Evolutionary conservation across 2,329 filamentous ascomycete species (phyloP).

Genomic region (Nigrospora sphaerica): DNA sequence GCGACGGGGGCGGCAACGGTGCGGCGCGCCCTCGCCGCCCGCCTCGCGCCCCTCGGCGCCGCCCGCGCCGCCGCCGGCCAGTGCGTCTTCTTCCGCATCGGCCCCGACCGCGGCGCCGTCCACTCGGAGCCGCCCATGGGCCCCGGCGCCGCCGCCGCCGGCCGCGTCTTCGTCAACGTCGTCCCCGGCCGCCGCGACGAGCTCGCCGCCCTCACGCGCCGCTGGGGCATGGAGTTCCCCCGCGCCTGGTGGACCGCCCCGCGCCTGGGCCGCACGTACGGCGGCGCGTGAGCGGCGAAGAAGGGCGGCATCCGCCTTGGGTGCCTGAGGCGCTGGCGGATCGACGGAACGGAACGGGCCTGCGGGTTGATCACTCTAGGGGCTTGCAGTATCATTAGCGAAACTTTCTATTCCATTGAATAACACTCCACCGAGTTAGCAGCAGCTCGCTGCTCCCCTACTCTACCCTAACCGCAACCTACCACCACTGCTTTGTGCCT

Average conservation of each 20-base stretch:
- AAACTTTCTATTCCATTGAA: too few species aligned
- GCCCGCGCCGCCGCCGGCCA: slow-evolving; percentile 19
- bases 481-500: too few species aligned
- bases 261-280: neutral
- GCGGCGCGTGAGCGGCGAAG: too few species aligned
- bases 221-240: slow-evolving; percentile 32
- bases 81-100: slow-evolving; percentile 34
- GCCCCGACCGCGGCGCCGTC: slow-evolving; percentile 30
- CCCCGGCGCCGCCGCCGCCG: neutral
- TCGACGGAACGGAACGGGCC: too few species aligned
- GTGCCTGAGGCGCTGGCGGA: too few species aligned
- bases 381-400: too few species aligned
- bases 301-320: too few species aligned
- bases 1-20: slow-evolving; percentile 32
- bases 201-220: slow-evolving; percentile 19
- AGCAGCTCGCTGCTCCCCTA: too few species aligned
- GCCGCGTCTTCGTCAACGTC: slow-evolving; percentile 29
- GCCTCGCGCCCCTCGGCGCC: slow-evolving; percentile 15
- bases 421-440: too few species aligned
- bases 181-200: slow-evolving; percentile 27
- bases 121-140: slow-evolving; percentile 33
- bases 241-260: slow-evolving; percentile 23
- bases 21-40: slow-evolving; percentile 22
- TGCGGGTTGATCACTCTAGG: too few species aligned
- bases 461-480: too few species aligned